A percentile compares a stretch with the other conserved stretches of the same genome.
Evolutionary conservation across 2,329 filamentous ascomycete genomes (phyloP).

Genomic region (Colletotrichum lentis): DNA sequence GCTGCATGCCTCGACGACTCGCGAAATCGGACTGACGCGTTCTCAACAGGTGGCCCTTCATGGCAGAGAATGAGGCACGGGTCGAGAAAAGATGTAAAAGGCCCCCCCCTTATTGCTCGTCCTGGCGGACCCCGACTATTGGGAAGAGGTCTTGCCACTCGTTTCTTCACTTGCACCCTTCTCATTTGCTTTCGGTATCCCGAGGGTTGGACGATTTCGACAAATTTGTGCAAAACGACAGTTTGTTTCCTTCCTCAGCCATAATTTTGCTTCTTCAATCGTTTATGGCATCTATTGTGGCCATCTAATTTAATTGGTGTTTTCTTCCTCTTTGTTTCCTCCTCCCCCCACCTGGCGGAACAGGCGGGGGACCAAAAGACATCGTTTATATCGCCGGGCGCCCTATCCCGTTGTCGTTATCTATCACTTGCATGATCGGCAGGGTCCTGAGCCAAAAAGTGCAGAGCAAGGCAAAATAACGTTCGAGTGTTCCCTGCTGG

Average conservation of each 20-base stretch:
- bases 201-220: conserved; percentile 3
- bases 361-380: conserved; percentile 15
- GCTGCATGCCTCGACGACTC: conserved; percentile 16
- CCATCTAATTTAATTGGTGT: conserved; percentile 11
- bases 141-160: conserved; percentile 32
- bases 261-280: not conserved
- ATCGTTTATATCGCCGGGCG: not conserved
- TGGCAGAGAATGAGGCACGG: conserved; percentile 7
- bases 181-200: conserved; percentile 6
- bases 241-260: not conserved
- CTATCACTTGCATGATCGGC: conserved; percentile 38
- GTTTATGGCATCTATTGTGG: not conserved
- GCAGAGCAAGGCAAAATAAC: conserved; percentile 33
- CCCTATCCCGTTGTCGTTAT: conserved; percentile 20
- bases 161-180: conserved; percentile 10
- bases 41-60: conserved; percentile 21
- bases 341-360: not conserved
- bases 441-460: conserved; percentile 30
- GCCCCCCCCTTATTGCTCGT: conserved; percentile 32
- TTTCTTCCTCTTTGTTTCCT: not conserved
- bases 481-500: conserved; percentile 33
- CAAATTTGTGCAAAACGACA: not conserved
- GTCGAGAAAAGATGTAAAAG: conserved; percentile 23
- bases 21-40: conserved; percentile 9
- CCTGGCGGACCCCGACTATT: conserved; percentile 25